A percentile compares a stretch with the other conserved stretches of the same genome.
These are phyloP conservation scores for Globisporangium nodosum DNA, from an alignment of 352 stramenopile species.

Conservation along the genomic window DNA sequence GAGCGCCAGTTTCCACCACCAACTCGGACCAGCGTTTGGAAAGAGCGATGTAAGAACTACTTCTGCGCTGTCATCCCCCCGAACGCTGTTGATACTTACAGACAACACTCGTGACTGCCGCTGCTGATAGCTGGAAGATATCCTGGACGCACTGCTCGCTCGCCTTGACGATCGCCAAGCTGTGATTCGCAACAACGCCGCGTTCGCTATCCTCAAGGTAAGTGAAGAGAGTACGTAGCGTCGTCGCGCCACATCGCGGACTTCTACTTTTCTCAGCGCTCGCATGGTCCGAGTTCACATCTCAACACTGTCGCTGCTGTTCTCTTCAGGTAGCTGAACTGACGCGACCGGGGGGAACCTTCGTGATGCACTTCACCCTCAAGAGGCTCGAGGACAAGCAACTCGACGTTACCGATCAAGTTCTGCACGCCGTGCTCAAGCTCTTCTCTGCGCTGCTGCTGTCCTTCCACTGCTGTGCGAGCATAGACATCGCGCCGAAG, in stretches of 20 bases:
- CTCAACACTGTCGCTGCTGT: slow-evolving; percentile 4
- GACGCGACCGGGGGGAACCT: slow-evolving; percentile 24
- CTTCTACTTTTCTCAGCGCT: slow-evolving; percentile 2
- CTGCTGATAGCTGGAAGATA: slow-evolving; percentile 7
- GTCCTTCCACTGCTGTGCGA: slow-evolving; percentile 44
- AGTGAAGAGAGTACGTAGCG: not conserved
- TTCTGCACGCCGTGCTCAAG: slow-evolving; percentile 34
- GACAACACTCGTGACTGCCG: not conserved
- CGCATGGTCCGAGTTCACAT: not conserved
- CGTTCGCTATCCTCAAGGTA: slow-evolving; percentile 24
- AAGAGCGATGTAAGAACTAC: slow-evolving; percentile 2
- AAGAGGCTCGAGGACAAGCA: slow-evolving; percentile 18
- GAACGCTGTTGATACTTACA: not conserved
- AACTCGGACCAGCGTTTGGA: not conserved
- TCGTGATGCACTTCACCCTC: slow-evolving; percentile 35
- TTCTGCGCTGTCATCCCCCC: not conserved
- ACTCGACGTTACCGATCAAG: slow-evolving; percentile 17
- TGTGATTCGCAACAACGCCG: slow-evolving; percentile 24
- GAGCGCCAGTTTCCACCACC: not conserved
- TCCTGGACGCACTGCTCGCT: slow-evolving; percentile 10
- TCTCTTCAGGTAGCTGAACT: slow-evolving; percentile 23
- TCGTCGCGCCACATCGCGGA: not conserved
- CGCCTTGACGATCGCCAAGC: slow-evolving; percentile 21
- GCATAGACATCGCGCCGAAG: slow-evolving; percentile 33
- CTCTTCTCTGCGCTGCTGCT: slow-evolving; percentile 29